A percentile compares a stretch with the other conserved stretches of the same genome.
Conservation (phyloP, 306 rosid species). For the Sesbania bispinosa region DNA sequence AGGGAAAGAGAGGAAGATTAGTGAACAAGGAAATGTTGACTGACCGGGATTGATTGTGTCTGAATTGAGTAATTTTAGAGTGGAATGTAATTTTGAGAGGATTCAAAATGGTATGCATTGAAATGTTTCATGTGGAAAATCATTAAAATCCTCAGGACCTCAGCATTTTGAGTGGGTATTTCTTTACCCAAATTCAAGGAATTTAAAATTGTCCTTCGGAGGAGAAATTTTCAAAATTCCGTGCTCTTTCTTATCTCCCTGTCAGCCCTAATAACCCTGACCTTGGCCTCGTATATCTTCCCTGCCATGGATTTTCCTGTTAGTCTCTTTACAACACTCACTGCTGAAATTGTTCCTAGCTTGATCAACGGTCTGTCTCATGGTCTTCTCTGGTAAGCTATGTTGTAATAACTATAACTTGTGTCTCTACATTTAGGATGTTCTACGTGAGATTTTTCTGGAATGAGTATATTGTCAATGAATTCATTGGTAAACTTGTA, state of each 20-base stretch:
- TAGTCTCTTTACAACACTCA: background rate
- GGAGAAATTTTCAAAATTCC: background rate
- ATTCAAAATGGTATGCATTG: background rate
- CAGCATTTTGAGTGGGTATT: background rate
- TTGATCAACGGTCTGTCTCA: too few species aligned
- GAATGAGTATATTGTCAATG: background rate
- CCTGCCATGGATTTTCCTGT: background rate
- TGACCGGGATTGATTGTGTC: too few species aligned
- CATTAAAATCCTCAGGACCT: background rate
- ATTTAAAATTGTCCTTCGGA: background rate
- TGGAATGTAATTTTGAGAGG: background rate
- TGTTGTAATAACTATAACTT: background rate
- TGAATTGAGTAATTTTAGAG: too few species aligned
- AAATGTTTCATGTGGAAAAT: background rate
- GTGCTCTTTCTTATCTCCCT: background rate
- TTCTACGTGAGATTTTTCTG: background rate
- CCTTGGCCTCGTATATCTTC: background rate
- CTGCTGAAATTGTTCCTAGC: too few species aligned
- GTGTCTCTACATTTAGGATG: background rate
- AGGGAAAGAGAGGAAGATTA: background rate
- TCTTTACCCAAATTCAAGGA: background rate
- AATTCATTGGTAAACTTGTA: background rate
- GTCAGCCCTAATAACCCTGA: background rate
- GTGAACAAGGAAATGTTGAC: background rate
- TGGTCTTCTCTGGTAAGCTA: background rate